These are phyloP conservation scores for Colletotrichum scovillei DNA, from an alignment of 2,329 filamentous ascomycete species.

Conservation along the genomic window DNA sequence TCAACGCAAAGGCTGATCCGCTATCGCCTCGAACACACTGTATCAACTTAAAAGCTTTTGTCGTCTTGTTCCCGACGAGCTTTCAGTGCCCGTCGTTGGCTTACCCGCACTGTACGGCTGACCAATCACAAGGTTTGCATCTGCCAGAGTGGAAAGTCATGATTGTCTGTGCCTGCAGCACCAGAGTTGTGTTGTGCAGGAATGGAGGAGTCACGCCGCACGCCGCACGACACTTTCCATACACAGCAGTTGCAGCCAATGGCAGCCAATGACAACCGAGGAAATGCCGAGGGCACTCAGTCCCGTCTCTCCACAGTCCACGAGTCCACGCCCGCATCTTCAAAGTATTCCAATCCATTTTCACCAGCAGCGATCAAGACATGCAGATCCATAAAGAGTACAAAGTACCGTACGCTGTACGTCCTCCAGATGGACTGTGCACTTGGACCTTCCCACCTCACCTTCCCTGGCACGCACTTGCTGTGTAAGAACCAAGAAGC, in stretches of 20 bases:
- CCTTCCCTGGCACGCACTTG: background rate
- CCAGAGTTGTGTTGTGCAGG: slow-evolving; percentile 32
- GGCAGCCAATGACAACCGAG: slow-evolving; percentile 5
- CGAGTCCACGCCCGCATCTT: no score
- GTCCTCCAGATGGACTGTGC: background rate
- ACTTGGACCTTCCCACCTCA: background rate
- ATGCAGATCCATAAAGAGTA: background rate
- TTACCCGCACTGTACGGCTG: background rate
- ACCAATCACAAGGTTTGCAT: background rate
- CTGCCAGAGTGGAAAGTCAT: background rate
- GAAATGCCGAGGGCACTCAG: slow-evolving; percentile 1
- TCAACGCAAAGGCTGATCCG: background rate
- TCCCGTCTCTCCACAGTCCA: background rate
- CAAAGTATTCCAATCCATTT: background rate
- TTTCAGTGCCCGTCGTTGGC: no score
- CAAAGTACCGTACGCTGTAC: background rate
- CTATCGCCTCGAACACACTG: slow-evolving; percentile 10
- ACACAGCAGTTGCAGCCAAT: slow-evolving; percentile 6
- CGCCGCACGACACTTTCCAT: background rate
- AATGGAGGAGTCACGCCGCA: slow-evolving; percentile 3
- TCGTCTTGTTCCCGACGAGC: background rate
- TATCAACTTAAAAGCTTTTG: slow-evolving; percentile 17
- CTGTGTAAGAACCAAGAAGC: no score
- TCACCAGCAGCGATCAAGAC: slow-evolving; percentile 3
- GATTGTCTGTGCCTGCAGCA: slow-evolving; percentile 13